These are phyloP conservation scores for Penicillium argentinense DNA, from an alignment of 495 filamentous ascomycete genomes.

Conservation along the genomic window DNA sequence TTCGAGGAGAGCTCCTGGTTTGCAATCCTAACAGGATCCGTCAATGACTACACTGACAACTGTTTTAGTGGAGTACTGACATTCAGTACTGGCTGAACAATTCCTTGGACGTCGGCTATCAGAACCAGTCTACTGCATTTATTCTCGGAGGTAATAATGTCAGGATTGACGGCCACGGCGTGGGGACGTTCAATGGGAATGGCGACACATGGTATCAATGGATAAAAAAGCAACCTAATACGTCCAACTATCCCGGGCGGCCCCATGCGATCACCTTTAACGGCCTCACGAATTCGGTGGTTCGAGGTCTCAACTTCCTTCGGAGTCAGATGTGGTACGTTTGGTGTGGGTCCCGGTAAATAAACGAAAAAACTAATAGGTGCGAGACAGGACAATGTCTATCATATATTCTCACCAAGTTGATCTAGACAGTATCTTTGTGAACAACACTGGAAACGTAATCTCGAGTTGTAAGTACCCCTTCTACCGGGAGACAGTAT, in stretches of 20 bases:
- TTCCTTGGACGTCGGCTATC: conserved; percentile 44
- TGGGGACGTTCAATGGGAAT: conserved; percentile 46
- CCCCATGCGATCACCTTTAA: conserved; percentile 41
- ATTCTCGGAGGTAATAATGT: conserved; percentile 47
- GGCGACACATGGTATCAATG: conserved; percentile 44
- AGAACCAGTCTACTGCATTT: conserved; percentile 50
- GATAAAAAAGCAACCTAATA: conserved; percentile 22
- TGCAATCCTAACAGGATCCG: neutral
- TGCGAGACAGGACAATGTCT: conserved; percentile 25
- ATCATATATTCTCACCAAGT: conserved; percentile 38
- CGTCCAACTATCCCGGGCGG: conserved; percentile 43
- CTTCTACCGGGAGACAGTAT: too few relatives aligned
- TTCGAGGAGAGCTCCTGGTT: conserved; percentile 34
- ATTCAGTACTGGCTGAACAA: conserved; percentile 47
- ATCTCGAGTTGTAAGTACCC: conserved; percentile 16
- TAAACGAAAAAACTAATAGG: too few relatives aligned
- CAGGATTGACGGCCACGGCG: conserved; percentile 34
- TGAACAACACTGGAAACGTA: conserved; percentile 36
- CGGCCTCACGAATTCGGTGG: conserved; percentile 33
- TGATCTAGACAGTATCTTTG: conserved; percentile 35
- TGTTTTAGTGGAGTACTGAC: conserved; percentile 41
- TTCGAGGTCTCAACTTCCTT: conserved; percentile 36
- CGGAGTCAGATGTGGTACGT: conserved; percentile 48
- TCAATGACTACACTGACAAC: neutral
- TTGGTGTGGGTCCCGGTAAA: too few relatives aligned